These are phyloP conservation scores for Capsella bursapastoris DNA, from an alignment of 345 rosid genomes.

Conservation along the genomic window DNA sequence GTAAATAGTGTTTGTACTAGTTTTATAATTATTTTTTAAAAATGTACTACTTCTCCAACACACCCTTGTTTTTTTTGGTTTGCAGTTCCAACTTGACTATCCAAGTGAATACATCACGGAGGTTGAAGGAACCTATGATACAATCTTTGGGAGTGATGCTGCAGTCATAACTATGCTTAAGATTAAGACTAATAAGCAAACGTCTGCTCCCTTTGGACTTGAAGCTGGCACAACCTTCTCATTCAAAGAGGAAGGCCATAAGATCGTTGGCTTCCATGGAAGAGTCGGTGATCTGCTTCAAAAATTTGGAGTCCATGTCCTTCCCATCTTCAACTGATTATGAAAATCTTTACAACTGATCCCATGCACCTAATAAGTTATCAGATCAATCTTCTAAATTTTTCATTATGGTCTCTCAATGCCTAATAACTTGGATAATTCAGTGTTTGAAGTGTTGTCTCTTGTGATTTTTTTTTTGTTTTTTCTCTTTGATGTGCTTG, in stretches of 20 bases:
- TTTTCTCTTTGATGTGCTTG: not conserved
- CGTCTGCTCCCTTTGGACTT: slow-evolving; percentile 37
- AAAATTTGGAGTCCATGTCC: slow-evolving; percentile 35
- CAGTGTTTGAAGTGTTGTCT: not conserved
- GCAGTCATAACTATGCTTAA: slow-evolving; percentile 30
- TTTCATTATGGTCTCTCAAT: not conserved
- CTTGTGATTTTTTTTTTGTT: slow-evolving; percentile 7
- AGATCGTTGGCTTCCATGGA: slow-evolving; percentile 43
- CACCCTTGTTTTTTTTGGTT: not conserved
- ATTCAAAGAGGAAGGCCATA: slow-evolving; percentile 20
- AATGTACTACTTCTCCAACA: no score
- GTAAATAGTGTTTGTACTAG: no score
- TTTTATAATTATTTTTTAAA: no score
- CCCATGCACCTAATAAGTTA: slow-evolving; percentile 8
- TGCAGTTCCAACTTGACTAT: slow-evolving; percentile 40
- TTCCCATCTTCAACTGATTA: slow-evolving; percentile 30
- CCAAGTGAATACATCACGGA: slow-evolving; percentile 43
- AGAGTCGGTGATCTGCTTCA: slow-evolving; percentile 17
- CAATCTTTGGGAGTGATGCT: slow-evolving; percentile 16
- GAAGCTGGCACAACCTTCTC: slow-evolving; percentile 20
- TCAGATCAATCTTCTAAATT: not conserved
- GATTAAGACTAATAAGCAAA: slow-evolving; percentile 41
- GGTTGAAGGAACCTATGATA: slow-evolving; percentile 26
- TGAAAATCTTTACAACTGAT: not conserved
- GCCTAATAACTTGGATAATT: not conserved